A percentile compares a stretch with the other conserved stretches of the same genome.
These are phyloP conservation scores for Lentinula aciculospora DNA, from an alignment of 768 basidiomycete genomes.

Conservation along the genomic window DNA sequence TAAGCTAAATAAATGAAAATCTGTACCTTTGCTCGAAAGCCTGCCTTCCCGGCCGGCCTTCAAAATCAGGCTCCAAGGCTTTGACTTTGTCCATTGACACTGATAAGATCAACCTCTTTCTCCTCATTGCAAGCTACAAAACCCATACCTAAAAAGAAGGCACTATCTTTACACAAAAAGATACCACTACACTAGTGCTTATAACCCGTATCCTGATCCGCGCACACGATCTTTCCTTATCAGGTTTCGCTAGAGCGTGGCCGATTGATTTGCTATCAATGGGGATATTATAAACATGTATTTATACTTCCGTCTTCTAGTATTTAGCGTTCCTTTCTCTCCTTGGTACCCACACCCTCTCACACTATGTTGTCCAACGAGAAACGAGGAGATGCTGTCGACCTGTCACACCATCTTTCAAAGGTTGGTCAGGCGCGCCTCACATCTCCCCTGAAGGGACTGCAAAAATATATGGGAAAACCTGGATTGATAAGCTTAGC, in stretches of 20 bases:
- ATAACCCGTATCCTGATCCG: neutral
- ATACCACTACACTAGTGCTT: neutral
- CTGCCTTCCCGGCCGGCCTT: too few relatives aligned
- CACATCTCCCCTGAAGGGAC: constrained; percentile 57
- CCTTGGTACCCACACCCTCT: too few relatives aligned
- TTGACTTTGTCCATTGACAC: neutral
- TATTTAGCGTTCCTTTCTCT: too few relatives aligned
- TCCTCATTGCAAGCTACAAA: too few relatives aligned
- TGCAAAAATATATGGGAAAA: constrained; percentile 52
- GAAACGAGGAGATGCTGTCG: constrained; percentile 43
- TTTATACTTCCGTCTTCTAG: neutral
- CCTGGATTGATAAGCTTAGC: constrained; percentile 57
- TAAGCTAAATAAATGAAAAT: neutral
- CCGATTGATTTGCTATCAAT: neutral
- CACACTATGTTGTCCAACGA: constrained; percentile 21
- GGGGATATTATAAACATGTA: neutral
- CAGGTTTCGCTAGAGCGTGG: neutral
- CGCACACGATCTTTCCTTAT: neutral
- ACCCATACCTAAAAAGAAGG: too few relatives aligned
- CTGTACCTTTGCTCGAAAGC: neutral
- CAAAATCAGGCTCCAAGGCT: neutral
- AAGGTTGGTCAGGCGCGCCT: constrained; percentile 39
- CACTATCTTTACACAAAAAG: neutral
- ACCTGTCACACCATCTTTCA: constrained; percentile 74
- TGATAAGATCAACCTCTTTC: too few relatives aligned